Evolutionary conservation across 31 red algal species (phyloP), one percentile per base, ranked within the genome.

Genomic region (Asparagopsis taxiformis): DNA sequence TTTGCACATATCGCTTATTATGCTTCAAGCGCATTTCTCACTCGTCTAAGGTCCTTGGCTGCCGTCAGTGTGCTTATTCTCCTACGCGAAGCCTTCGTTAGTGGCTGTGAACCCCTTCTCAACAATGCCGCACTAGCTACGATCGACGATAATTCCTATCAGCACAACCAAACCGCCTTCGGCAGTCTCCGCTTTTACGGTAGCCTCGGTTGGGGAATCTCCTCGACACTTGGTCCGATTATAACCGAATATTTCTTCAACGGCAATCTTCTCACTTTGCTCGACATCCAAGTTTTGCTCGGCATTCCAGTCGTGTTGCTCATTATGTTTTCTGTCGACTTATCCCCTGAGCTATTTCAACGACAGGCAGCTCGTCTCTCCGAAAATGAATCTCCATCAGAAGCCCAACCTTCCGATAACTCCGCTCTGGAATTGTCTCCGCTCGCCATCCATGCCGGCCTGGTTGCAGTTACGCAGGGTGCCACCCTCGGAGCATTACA

Each of bases 401-500:
- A 46, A n/a, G 20, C 6, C 16, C 5, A 19, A 17, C 32, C 0
- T 26, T n/a, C 31, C 31, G 2, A 36, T 31, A 1, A 17, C 33
- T 1, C 28, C 16, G 2, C 43, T 13, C 29, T 58, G 2, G 1
- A 16, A 37, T 62, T 34, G 19, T 28, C 48, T 0, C 46, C 29
- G 23, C 48, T 51, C 19, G 1, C 32, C 35, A 65, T 68, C 52
- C 59, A 32, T 31, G 52, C 52, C n/a, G 6, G 41, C 41, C 8
- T 46, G 48, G 31, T 59, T 23, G 31, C 63, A 0, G 76, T 60
- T 0, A n/a, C 46, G 34, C 62, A 69, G 76, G 76, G 76, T 8
- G 35, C 63, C 3, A 63, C 69, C 28, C 31, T 80, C 51, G 76
- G 76, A 24, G 55, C 55, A n/a, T 44, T 80, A n/a, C 76, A 80